Base-by-base conservation (phyloP, 768 basidiomycete genomes). In the Kwoniella bestiolae region DNA sequence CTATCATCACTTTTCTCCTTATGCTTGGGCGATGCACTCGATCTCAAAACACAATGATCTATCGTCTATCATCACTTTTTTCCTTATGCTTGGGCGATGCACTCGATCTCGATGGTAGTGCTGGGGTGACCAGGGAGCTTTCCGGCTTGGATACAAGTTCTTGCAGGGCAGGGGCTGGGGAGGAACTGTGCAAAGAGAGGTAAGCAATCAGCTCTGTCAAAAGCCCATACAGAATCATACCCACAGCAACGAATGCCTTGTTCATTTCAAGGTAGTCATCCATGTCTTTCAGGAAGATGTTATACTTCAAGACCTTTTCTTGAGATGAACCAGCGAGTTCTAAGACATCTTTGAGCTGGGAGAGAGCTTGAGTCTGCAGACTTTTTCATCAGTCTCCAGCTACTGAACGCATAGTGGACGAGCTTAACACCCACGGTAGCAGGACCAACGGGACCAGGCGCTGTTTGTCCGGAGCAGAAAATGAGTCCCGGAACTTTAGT, bases 391-490 rank as follows among this genome's bases (percentile, higher is more conserved):
- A n/a, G n/a, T n/a, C n/a, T n/a, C n/a, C n/a, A n/a, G n/a, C n/a
- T n/a, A n/a, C n/a, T n/a, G n/a, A n/a, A n/a, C n/a, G n/a, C n/a
- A n/a, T n/a, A n/a, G n/a, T n/a, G n/a, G n/a, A n/a, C n/a, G n/a
- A n/a, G n/a, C n/a, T n/a, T n/a, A n/a, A n/a, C n/a, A 75, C 74
- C 50, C 45, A 75, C 76, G 5, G 77, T 78, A 28, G 77, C 77
- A 28, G 60, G 47, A 38, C 66, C 60, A 59, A 76, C 74, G 41
- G 72, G 70, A 4, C 77, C 77, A 12, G 56, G 70, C 2, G 68
- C 74, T 3, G 68, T 74, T 58, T 76, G 74, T 23, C 77, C 77
- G 8, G 71, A 66, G 47, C 68, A 73, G 65, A 78, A 78, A 26
- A 78, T 65, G 9, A 78, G 66, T 46, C 77, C 77, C 5, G 74